phyloP scores from a whole-genome alignment of 257 asterid genomes.

The Cruciata laevipes region DNA sequence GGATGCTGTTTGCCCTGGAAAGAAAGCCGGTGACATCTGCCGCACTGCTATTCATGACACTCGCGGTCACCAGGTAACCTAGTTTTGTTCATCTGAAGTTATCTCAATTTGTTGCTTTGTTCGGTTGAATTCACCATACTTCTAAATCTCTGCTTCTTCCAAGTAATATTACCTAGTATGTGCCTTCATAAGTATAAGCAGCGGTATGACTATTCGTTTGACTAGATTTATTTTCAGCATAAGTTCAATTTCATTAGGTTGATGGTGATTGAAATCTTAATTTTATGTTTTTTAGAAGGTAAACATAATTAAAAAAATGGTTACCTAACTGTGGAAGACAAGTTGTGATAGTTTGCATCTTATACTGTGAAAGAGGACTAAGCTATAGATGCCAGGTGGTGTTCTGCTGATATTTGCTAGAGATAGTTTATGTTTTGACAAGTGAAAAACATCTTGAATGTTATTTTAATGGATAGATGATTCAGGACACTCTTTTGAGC shows the following conservation, averaged over 20 bases:
- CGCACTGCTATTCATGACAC: conserved; percentile 76
- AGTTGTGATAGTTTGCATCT: too few species aligned
- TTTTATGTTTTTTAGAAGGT: not conserved
- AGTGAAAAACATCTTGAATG: not conserved
- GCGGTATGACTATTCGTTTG: not conserved
- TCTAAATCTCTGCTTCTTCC: not conserved
- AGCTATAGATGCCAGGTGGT: not conserved
- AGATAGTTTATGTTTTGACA: not conserved
- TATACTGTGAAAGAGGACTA: not conserved
- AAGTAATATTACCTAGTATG: too few species aligned
- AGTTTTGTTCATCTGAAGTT: not conserved
- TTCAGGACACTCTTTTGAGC: not conserved
- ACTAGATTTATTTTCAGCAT: not conserved
- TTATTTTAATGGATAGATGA: not conserved
- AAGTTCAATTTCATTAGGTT: too few species aligned
- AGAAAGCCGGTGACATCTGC: conserved; percentile 80
- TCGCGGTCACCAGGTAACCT: conserved; percentile 62
- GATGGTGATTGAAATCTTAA: too few species aligned
- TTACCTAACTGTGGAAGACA: not conserved
- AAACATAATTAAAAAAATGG: not conserved
- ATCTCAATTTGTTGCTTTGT: not conserved
- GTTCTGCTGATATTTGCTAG: not conserved
- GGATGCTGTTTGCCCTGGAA: conserved; percentile 92
- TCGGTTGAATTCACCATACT: not conserved
- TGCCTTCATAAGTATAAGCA: not conserved